A percentile compares a stretch with the other conserved stretches of the same genome.
These are phyloP conservation scores for Monascus purpureus DNA, from an alignment of 495 filamentous ascomycete genomes.

Conservation along the genomic window DNA sequence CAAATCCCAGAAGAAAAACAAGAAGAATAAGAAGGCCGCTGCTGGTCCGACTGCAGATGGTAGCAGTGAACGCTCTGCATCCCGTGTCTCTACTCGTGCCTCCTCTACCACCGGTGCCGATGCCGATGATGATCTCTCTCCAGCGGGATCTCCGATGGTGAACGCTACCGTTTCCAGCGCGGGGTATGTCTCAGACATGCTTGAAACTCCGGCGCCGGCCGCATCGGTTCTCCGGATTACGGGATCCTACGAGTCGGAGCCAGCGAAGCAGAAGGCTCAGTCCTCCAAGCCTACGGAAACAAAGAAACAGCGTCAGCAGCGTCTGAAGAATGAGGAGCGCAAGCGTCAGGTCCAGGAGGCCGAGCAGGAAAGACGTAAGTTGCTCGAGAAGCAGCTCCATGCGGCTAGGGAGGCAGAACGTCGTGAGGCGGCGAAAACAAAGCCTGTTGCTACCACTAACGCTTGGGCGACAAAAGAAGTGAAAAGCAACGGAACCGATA, in stretches of 20 bases:
- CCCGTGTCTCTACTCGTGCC: constrained; percentile 29
- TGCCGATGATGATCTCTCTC: constrained; percentile 69
- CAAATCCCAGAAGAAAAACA: constrained; percentile 27
- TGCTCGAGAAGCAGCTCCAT: constrained; percentile 68
- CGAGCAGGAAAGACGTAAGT: constrained; percentile 55
- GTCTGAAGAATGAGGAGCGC: constrained; percentile 61
- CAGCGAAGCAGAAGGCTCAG: constrained; percentile 50
- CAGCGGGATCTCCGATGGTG: constrained; percentile 42
- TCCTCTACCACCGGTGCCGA: constrained; percentile 69
- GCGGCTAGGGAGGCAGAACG: constrained; percentile 68
- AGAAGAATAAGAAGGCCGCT: constrained; percentile 41
- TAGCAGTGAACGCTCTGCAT: constrained; percentile 29
- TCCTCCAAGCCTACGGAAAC: constrained; percentile 48
- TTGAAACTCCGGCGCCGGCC: constrained; percentile 52
- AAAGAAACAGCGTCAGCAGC: constrained; percentile 87
- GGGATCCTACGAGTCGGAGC: constrained; percentile 42
- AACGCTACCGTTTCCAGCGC: constrained; percentile 34
- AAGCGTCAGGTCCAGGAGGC: constrained; percentile 57
- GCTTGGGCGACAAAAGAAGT: constrained; percentile 42
- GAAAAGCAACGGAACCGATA: constrained; percentile 17
- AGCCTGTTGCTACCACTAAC: constrained; percentile 43
- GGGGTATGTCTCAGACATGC: constrained; percentile 72
- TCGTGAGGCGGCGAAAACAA: constrained; percentile 53
- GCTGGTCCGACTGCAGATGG: constrained; percentile 14
- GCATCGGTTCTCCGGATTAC: constrained; percentile 69